phyloP scores from a whole-genome alignment of 441 rosid genomes.

The Erodium texanum region DNA sequence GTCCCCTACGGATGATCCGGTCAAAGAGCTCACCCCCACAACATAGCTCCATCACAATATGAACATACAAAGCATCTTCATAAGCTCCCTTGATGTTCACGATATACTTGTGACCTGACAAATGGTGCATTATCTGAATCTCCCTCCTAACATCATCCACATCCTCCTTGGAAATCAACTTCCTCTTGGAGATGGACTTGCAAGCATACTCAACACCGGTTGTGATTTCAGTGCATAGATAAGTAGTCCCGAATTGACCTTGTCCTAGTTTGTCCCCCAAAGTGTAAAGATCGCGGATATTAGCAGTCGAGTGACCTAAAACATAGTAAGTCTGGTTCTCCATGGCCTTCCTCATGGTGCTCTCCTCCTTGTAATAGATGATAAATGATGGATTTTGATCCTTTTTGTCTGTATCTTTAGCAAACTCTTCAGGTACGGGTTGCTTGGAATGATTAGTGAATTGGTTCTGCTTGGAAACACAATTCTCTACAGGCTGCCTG shows the following conservation, averaged over 20 bases:
- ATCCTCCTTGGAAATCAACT: constrained; percentile 62
- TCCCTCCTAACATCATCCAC: constrained; percentile 93
- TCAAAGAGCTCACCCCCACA: constrained; percentile 94
- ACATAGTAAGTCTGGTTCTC: constrained; percentile 70
- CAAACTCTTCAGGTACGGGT: constrained; percentile 29
- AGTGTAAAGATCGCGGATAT: constrained; percentile 66
- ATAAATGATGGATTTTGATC: constrained; percentile 22
- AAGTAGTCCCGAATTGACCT: constrained; percentile 96
- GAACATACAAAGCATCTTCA: constrained; percentile 83
- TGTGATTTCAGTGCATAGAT: constrained; percentile 58
- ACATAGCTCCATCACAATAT: constrained; percentile 88
- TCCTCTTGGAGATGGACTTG: constrained; percentile 81
- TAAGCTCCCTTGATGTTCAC: constrained; percentile 71
- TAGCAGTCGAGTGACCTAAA: constrained; percentile 68
- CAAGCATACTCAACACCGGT: constrained; percentile 64
- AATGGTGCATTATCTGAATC: constrained; percentile 94
- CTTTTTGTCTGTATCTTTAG: constrained; percentile 27
- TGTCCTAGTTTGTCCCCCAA: constrained; percentile 93
- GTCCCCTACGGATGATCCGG: constrained; percentile 82
- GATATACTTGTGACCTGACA: constrained; percentile 84
- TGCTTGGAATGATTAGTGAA: constrained; percentile 30
- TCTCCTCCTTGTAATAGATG: constrained; percentile 37
- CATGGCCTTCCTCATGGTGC: constrained; percentile 52
- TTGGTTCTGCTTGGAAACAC: constrained; percentile 35
- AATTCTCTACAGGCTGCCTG: constrained; percentile 56